phyloP scores from a whole-genome alignment of 257 asterid species.

The Solanum sitiens region DNA sequence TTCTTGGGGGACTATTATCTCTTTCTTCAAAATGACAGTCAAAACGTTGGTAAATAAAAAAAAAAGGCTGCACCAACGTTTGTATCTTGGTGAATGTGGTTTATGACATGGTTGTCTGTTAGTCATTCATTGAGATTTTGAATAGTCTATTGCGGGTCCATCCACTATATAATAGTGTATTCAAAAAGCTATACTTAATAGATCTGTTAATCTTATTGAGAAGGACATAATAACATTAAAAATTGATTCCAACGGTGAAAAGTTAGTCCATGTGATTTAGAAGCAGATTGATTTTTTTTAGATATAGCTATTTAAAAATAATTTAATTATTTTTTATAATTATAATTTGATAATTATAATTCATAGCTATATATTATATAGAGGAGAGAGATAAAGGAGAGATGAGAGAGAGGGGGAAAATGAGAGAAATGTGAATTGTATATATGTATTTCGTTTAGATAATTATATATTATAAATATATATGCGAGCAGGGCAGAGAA shows the following conservation, averaged over 20 bases:
- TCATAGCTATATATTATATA: too few relatives aligned
- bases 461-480: too few relatives aligned
- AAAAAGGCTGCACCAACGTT: neutral
- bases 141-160: neutral
- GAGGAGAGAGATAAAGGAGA: too few relatives aligned
- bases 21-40: neutral
- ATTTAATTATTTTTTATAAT: too few relatives aligned
- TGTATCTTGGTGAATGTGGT: neutral
- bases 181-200: neutral
- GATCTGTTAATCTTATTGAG: neutral
- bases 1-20: slow-evolving; percentile 2
- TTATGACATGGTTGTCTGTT: neutral
- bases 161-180: neutral
- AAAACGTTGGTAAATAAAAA: slow-evolving; percentile 1
- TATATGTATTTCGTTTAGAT: too few relatives aligned
- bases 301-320: too few relatives aligned
- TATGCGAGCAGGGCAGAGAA: too few relatives aligned
- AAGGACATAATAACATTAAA: neutral
- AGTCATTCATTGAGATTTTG: neutral
- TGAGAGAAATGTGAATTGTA: too few relatives aligned
- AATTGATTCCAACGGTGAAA: neutral
- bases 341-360: too few relatives aligned
- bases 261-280: neutral
- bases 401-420: too few relatives aligned
- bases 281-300: too few relatives aligned